Evolutionary conservation across 352 stramenopile species (phyloP).

Genomic region (Phytopythium montanum): DNA sequence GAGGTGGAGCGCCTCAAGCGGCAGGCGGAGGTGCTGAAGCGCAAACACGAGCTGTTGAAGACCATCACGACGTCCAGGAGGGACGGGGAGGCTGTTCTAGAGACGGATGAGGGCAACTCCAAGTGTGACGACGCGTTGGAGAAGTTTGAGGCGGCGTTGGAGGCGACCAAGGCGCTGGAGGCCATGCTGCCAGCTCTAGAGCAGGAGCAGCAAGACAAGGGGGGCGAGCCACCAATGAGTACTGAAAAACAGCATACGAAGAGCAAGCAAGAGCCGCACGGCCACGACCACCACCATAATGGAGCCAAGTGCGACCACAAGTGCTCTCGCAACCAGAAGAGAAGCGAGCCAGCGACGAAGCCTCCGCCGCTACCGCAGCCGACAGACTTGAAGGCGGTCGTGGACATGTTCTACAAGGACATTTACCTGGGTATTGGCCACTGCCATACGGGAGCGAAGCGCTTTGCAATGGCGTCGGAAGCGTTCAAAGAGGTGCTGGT

Average conservation of each 20-base stretch:
- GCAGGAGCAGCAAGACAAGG: slow-evolving; percentile 5
- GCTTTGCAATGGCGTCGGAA: slow-evolving; percentile 40
- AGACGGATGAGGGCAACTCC: background rate
- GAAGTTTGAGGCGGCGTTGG: slow-evolving; percentile 33
- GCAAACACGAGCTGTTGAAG: slow-evolving; percentile 54
- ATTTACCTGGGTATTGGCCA: slow-evolving; percentile 48
- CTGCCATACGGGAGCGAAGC: slow-evolving; percentile 26
- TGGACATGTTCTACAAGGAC: slow-evolving; percentile 72
- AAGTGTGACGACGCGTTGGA: slow-evolving; percentile 9
- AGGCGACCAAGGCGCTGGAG: slow-evolving; percentile 29
- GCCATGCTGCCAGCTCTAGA: slow-evolving; percentile 34
- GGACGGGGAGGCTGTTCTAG: slow-evolving; percentile 29
- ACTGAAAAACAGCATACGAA: background rate
- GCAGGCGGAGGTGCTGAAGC: slow-evolving; percentile 30
- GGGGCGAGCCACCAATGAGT: slow-evolving; percentile 4
- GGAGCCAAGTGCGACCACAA: slow-evolving; percentile 8
- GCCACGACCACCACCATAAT: slow-evolving; percentile 9
- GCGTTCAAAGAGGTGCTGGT: slow-evolving; percentile 70
- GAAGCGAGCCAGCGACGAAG: slow-evolving; percentile 6
- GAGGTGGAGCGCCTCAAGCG: slow-evolving; percentile 18
- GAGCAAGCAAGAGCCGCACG: background rate
- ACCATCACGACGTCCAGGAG: slow-evolving; percentile 37
- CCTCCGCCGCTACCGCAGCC: slow-evolving; percentile 25
- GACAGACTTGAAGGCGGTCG: slow-evolving; percentile 46
- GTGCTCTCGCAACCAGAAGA: slow-evolving; percentile 6